phyloP scores from a whole-genome alignment of 768 basidiomycete genomes.

The Lepiota brunneoincarnata region DNA sequence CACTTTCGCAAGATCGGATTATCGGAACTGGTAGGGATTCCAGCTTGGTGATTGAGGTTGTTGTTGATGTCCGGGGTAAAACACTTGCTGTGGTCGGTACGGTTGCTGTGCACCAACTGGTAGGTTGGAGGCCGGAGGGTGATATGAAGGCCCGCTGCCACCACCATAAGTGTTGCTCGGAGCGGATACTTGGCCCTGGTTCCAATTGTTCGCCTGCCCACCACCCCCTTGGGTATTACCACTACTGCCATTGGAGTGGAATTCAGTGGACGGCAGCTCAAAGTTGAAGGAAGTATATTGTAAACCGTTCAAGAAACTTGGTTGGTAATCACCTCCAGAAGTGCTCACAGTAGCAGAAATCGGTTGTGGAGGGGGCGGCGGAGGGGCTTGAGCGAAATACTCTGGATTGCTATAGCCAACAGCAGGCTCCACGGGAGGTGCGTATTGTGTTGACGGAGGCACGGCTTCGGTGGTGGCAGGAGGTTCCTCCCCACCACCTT shows the following conservation, averaged over 20 bases:
- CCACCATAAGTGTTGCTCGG: not conserved
- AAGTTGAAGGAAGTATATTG: constrained; percentile 1
- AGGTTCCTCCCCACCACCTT: not conserved
- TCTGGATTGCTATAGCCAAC: not conserved
- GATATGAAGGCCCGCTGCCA: not conserved
- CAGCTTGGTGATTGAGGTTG: constrained; percentile 1
- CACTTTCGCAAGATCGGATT: not conserved
- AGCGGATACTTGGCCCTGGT: not conserved
- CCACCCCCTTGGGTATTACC: not conserved
- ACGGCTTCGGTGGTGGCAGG: not conserved
- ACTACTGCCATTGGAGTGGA: not conserved
- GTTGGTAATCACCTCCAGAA: not conserved
- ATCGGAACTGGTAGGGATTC: constrained; percentile 3
- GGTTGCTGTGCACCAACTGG: constrained; percentile 6
- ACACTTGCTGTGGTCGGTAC: not conserved
- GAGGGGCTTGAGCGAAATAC: not conserved
- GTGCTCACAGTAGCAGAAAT: not conserved
- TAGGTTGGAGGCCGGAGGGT: not conserved
- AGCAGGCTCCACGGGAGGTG: not conserved
- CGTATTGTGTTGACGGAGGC: not conserved
- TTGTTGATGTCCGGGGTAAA: not conserved
- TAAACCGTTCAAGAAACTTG: not conserved
- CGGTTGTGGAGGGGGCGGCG: not conserved
- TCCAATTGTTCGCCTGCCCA: not conserved
- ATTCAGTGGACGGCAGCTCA: not conserved